phyloP scores from a whole-genome alignment of 495 filamentous ascomycete species.

The Friedmanniomyces endolithicus region DNA sequence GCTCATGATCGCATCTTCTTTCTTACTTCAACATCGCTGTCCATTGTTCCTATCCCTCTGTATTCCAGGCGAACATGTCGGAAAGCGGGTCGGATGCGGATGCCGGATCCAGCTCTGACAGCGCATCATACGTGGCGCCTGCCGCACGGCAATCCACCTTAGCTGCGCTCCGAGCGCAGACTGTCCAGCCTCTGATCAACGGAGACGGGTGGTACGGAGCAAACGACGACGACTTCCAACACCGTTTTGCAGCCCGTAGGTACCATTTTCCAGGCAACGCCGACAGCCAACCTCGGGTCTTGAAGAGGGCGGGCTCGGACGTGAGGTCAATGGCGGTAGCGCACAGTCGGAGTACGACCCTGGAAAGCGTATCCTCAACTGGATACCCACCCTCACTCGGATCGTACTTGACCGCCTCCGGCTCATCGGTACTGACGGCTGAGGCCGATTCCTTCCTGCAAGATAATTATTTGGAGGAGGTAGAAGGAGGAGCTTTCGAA shows the following conservation, averaged over 20 bases:
- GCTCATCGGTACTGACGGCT: not conserved
- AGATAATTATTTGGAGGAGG: not conserved
- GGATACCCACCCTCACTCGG: not conserved
- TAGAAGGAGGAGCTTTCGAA: not conserved
- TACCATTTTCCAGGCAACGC: not conserved
- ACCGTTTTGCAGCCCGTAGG: not conserved
- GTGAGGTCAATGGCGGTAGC: not conserved
- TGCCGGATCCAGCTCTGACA: not conserved
- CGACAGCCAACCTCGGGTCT: not conserved
- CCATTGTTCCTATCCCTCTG: not conserved
- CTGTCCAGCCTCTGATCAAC: not conserved
- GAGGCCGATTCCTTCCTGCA: not conserved
- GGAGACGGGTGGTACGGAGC: not conserved
- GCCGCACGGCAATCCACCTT: not conserved
- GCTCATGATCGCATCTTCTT: not conserved
- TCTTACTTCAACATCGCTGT: not conserved
- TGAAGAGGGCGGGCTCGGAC: not conserved
- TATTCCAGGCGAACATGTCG: not conserved
- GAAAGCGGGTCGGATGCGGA: not conserved
- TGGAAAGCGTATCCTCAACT: not conserved
- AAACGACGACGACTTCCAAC: not conserved
- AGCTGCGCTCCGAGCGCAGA: not conserved
- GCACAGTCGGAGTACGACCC: not conserved
- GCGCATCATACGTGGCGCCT: not conserved
- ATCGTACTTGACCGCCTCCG: not conserved